Percentiles rank a stretch among this genome's conserved stretches.
phyloP scores from a whole-genome alignment of 257 asterid species.

The Capsicum chinense region DNA sequence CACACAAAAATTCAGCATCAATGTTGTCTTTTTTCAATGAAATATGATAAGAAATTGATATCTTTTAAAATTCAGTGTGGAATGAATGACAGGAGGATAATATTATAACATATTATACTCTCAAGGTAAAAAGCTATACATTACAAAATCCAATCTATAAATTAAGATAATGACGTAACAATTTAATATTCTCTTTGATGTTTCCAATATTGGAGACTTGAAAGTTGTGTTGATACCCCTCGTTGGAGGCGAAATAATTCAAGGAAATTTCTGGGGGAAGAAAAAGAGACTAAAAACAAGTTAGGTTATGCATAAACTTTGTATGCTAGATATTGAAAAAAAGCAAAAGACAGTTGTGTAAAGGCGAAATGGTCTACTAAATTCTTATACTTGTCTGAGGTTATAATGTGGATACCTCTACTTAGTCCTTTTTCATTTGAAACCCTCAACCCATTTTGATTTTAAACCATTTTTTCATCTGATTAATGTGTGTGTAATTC shows the following conservation, averaged over 20 bases:
- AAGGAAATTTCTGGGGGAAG: conserved; percentile 93
- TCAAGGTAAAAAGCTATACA: conserved; percentile 56
- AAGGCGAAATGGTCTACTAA: no score
- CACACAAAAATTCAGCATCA: not conserved
- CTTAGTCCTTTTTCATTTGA: no score
- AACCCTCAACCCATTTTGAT: no score
- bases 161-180: not conserved
- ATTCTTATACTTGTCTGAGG: no score
- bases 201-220: conserved; percentile 80
- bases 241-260: conserved; percentile 81
- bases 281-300: conserved; percentile 86
- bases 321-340: not conserved
- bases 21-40: not conserved
- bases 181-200: not conserved
- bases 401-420: no score
- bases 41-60: not conserved
- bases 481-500: no score
- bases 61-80: conserved; percentile 62
- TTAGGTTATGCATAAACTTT: conserved; percentile 29
- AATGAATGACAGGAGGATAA: conserved; percentile 82
- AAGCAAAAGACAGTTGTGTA: no score
- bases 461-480: no score
- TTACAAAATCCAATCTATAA: not conserved
- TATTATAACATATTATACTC: conserved; percentile 75
- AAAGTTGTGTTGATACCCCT: conserved; percentile 76